Evolutionary conservation across 202 grass and related monocot species (phyloP).

Genomic region (Digitaria exilis): DNA sequence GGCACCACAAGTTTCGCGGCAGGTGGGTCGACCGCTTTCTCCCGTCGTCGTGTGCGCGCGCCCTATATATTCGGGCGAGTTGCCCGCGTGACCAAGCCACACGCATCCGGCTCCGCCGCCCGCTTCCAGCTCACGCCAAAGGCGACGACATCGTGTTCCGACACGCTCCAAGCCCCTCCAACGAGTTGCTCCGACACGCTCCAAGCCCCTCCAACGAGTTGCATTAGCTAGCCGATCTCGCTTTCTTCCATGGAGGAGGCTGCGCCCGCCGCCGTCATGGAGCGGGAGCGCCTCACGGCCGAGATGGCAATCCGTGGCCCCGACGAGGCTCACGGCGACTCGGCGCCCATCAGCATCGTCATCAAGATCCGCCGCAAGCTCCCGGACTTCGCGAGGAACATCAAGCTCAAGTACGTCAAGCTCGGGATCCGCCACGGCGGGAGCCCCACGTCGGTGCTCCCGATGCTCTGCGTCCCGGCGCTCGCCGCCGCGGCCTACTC

Average conservation of each 20-base stretch:
- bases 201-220: too few species aligned
- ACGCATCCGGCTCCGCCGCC: conserved; percentile 18
- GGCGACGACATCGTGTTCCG: conserved; percentile 6
- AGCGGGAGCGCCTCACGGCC: conserved; percentile 79
- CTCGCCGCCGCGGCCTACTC: conserved; percentile 54
- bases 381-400: conserved; percentile 89
- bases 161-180: too few species aligned
- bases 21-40: not conserved
- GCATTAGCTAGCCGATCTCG: not conserved
- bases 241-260: conserved; percentile 18
- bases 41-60: not conserved
- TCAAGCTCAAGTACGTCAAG: conserved; percentile 98
- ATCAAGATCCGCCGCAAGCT: conserved; percentile 91
- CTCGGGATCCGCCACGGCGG: conserved; percentile 73
- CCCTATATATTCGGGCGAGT: conserved; percentile 36
- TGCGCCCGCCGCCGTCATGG: conserved; percentile 63
- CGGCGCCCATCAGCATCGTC: conserved; percentile 63
- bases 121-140: conserved; percentile 34
- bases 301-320: conserved; percentile 74
- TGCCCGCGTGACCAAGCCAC: conserved; percentile 26
- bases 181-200: too few species aligned
- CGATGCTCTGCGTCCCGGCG: conserved; percentile 57
- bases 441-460: conserved; percentile 56
- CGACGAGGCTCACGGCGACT: conserved; percentile 4
- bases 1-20: not conserved